phyloP scores from a whole-genome alignment of 768 basidiomycete species.

The Xanthoconium stramineum region DNA sequence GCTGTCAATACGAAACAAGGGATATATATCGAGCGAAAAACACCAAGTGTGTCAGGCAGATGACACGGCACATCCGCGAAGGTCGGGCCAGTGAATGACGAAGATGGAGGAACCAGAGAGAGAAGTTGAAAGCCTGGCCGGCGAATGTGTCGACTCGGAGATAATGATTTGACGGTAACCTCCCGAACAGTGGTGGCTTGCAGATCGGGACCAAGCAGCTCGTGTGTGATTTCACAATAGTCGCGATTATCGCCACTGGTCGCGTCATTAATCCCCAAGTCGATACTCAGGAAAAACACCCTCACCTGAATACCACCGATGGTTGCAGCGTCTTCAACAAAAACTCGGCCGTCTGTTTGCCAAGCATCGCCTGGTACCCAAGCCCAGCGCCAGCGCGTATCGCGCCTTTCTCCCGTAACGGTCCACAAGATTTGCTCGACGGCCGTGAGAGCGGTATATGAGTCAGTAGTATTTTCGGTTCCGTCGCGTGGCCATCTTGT shows the following conservation, averaged over 20 bases:
- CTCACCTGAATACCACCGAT: conserved; percentile 66
- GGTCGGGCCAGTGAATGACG: conserved; percentile 35
- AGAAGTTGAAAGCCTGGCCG: conserved; percentile 85
- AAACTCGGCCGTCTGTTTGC: conserved; percentile 74
- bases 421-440: conserved; percentile 74
- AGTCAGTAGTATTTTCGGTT: conserved; percentile 59
- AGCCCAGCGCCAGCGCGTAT: conserved; percentile 75
- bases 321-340: conserved; percentile 68
- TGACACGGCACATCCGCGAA: conserved; percentile 69
- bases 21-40: conserved; percentile 63
- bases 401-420: conserved; percentile 64
- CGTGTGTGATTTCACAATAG: conserved; percentile 76
- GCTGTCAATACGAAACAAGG: conserved; percentile 58
- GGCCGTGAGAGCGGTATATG: conserved; percentile 85
- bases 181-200: conserved; percentile 50
- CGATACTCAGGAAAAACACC: background rate
- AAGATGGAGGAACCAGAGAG: conserved; percentile 48
- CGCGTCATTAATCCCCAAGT: background rate
- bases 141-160: conserved; percentile 66
- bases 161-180: conserved; percentile 87
- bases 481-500: conserved; percentile 15
- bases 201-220: conserved; percentile 27
- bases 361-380: conserved; percentile 81
- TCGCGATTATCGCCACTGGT: conserved; percentile 86
- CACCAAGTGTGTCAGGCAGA: conserved; percentile 67